These are phyloP conservation scores for Ustilago nuda DNA, from an alignment of 1,284 basidiomycete genomes.

Conservation along the genomic window DNA sequence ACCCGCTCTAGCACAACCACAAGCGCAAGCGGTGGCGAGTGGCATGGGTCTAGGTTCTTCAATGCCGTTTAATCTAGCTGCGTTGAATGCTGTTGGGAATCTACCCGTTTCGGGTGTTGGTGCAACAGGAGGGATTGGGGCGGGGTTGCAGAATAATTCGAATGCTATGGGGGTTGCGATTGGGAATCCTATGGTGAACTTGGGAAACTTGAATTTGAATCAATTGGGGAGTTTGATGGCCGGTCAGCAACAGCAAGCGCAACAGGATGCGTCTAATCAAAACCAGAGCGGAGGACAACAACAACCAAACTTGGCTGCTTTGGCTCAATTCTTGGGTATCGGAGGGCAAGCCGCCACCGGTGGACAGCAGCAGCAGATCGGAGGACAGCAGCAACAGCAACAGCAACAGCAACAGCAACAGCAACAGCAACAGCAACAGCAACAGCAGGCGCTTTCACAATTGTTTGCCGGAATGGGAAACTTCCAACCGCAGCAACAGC, in stretches of 20 bases:
- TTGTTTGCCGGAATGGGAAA: background rate
- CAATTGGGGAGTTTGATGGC: constrained; percentile 10
- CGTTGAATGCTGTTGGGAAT: constrained; percentile 37
- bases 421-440: constrained; percentile 9
- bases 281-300: background rate
- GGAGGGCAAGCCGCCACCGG: constrained; percentile 16
- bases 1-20: background rate
- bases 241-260: constrained; percentile 7
- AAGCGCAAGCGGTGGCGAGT: background rate
- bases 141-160: background rate
- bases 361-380: no score
- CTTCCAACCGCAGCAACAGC: background rate
- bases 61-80: constrained; percentile 45
- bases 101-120: constrained; percentile 26
- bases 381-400: background rate
- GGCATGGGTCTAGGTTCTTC: constrained; percentile 48
- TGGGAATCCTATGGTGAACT: constrained; percentile 2
- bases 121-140: constrained; percentile 8
- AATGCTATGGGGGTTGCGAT: background rate
- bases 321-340: constrained; percentile 30
- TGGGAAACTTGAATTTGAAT: constrained; percentile 24
- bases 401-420: constrained; percentile 17
- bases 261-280: constrained; percentile 13
- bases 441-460: background rate
- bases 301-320: constrained; percentile 31